Evolutionary conservation across 805 yeast species (phyloP).

Genomic region (Kodamaea leandrae): DNA sequence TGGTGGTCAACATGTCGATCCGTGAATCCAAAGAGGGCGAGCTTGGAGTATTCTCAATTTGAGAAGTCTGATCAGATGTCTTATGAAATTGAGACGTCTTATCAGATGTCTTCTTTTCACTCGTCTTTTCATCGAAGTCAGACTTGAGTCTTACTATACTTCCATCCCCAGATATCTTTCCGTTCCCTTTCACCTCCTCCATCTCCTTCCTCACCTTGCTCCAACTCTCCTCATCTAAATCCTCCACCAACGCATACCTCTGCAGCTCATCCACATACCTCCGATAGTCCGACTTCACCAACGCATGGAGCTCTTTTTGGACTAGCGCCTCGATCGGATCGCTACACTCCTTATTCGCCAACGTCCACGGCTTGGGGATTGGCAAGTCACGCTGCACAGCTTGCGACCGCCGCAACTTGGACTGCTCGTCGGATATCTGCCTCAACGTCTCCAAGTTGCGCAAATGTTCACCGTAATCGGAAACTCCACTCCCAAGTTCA

Average conservation of each 20-base stretch:
- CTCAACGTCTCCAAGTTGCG: conserved; percentile 22
- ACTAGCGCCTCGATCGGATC: conserved; percentile 20
- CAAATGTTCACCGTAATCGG: conserved; percentile 27
- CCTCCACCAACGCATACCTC: conserved; percentile 22
- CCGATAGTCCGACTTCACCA: conserved; percentile 44
- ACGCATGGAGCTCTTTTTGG: conserved; percentile 28
- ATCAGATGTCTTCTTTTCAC: not conserved
- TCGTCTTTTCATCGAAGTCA: too few relatives aligned
- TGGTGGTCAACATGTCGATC: not conserved
- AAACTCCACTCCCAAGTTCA: too few relatives aligned
- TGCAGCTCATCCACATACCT: conserved; percentile 24
- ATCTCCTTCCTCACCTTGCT: conserved; percentile 21
- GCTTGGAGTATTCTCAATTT: too few relatives aligned
- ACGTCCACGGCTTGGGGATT: conserved; percentile 34
- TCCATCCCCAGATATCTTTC: not conserved
- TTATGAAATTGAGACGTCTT: not conserved
- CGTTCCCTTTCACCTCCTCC: conserved; percentile 10
- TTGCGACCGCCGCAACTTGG: conserved; percentile 41
- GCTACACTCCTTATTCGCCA: not conserved
- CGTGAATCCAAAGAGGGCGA: not conserved
- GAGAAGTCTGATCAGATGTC: not conserved
- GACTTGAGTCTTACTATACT: too few relatives aligned
- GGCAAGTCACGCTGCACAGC: conserved; percentile 46
- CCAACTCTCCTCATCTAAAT: conserved; percentile 28
- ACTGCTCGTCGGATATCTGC: conserved; percentile 27